Percentiles rank a stretch among this genome's conserved stretches.
phyloP scores from a whole-genome alignment of 225 moss, liverwort and hornwort genomes.

The Pseudoscleropodium purum region DNA sequence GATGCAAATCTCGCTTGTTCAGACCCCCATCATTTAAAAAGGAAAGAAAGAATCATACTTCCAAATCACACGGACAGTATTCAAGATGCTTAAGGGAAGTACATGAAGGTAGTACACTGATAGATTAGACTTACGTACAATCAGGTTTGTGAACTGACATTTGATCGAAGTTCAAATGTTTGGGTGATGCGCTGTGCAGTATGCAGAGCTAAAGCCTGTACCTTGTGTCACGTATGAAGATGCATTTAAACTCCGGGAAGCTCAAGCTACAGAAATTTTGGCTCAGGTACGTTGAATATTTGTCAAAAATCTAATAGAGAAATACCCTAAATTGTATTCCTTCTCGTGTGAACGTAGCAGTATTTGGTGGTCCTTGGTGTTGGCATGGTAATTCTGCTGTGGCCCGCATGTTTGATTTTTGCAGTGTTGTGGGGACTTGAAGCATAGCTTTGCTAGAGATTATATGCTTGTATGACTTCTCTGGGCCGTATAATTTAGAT shows the following conservation, averaged over 20 bases:
- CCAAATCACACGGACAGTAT: background rate
- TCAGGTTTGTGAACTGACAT: background rate
- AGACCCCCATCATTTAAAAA: background rate
- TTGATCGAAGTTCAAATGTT: background rate
- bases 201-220: constrained; percentile 95
- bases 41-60: background rate
- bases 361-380: background rate
- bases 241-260: constrained; percentile 72
- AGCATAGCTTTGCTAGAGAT: background rate
- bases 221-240: constrained; percentile 78
- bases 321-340: background rate
- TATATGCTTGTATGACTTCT: background rate
- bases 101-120: background rate
- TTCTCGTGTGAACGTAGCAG: background rate
- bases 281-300: constrained; percentile 43
- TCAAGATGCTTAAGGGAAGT: background rate
- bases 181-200: constrained; percentile 35
- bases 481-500: background rate
- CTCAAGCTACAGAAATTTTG: constrained; percentile 86
- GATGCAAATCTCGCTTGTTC: background rate
- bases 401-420: background rate
- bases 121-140: background rate
- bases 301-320: background rate
- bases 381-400: background rate
- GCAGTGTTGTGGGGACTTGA: background rate